Base-by-base conservation (phyloP, 179 eudicot genomes). In the Silene noctiflora region DNA sequence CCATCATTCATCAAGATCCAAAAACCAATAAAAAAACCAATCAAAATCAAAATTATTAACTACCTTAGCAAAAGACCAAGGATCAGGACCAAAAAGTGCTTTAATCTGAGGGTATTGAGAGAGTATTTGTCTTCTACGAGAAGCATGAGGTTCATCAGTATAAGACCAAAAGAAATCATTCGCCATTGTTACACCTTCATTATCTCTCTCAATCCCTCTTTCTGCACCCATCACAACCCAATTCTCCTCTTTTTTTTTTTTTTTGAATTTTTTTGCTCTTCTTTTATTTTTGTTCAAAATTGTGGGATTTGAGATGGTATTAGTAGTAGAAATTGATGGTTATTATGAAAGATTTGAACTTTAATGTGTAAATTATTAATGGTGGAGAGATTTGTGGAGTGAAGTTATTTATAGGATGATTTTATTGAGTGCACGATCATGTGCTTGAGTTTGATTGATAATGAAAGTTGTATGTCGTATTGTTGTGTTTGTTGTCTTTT, bases 101-200 rank as follows among this genome's bases (percentile, higher is more conserved):
- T 84, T 94, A 84, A 94, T 89, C 72, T 92, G 91, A 78, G 98
- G 98, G 80, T 94, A 88, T 65, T 88, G 85, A 84, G 98, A 92
- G 81, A 94, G 97, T 76, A 94, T 94, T 83, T 87, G 84, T 1
- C 89, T 79, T 39, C 98, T 71, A 6, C 98, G 83, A 22, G 94
- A 85, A 65, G 97, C 96, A 76, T 94, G 98, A 22, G 98, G 98
- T 80, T 94, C 98, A 82, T 94, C 98, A 2, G 98, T 89, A 71
- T 94, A 92, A 0, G 97, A 92, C 98, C 98, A 94, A 83, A 87
- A 92, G 81, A 87, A 94, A 80, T 92, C 98, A 3, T 79, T 84
- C 35, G 92, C 94, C 97, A 92, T 88, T 42, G 13, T 8, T 42
- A 80, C 86, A 20, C 85, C 89, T 56, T 73, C 88, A 31, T 81